Evolutionary conservation across 306 rosid species (phyloP).

Genomic region (Prunus mongolica): DNA sequence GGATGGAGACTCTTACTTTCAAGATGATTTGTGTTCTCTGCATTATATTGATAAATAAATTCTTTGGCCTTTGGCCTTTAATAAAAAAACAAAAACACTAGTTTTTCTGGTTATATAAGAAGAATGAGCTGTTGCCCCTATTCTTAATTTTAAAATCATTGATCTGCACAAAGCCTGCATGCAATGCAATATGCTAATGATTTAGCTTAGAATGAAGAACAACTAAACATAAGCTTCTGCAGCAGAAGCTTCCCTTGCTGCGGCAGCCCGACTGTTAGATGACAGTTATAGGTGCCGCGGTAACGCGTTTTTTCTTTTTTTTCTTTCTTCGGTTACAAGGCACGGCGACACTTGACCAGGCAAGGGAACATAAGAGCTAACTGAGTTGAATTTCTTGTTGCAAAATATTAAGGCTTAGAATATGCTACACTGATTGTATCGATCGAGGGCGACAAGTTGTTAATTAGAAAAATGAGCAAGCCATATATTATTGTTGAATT

Average conservation of each 20-base stretch:
- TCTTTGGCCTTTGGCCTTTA: too few species aligned
- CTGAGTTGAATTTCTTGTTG: background rate
- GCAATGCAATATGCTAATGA: background rate
- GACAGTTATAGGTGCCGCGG: too few species aligned
- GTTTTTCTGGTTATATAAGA: background rate
- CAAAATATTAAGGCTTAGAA: background rate
- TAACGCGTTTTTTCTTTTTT: too few species aligned
- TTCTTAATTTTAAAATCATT: background rate
- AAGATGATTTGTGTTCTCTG: too few species aligned
- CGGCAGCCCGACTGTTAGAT: background rate
- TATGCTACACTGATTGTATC: conserved; percentile 2
- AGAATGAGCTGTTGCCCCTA: background rate
- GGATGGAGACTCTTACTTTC: too few species aligned
- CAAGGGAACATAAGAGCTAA: background rate
- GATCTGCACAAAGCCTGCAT: background rate
- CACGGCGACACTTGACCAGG: background rate
- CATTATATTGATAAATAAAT: too few species aligned
- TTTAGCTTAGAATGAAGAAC: too few species aligned
- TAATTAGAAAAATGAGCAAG: conserved; percentile 1
- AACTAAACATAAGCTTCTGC: too few species aligned
- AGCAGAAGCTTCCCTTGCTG: background rate
- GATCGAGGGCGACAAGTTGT: background rate
- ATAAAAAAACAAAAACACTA: too few species aligned
- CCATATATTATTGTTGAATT: background rate
- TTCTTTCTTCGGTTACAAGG: too few species aligned